phyloP scores from a whole-genome alignment of 1,284 basidiomycete genomes.

The Trametes hirsuta region DNA sequence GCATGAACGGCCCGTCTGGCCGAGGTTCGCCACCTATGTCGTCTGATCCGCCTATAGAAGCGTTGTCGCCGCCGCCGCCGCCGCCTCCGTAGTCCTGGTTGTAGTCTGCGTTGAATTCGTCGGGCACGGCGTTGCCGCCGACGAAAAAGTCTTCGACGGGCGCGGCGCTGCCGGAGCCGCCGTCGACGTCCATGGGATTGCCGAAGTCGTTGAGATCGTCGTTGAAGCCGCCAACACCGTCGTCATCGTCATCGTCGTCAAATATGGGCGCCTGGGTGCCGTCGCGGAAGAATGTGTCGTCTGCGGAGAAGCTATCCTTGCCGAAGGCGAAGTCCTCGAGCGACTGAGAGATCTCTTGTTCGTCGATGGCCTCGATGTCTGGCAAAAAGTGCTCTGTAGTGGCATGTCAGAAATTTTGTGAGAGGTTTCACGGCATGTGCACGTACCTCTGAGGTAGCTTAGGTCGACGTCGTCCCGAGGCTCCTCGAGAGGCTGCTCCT shows the following conservation, averaged over 20 bases:
- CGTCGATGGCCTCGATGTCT: constrained; percentile 61
- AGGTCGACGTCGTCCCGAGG: constrained; percentile 72
- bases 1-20: constrained; percentile 56
- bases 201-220: constrained; percentile 35
- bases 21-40: constrained; percentile 35
- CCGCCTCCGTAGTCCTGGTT: constrained; percentile 45
- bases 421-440: neutral
- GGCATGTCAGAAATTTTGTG: constrained; percentile 15
- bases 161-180: constrained; percentile 41
- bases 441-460: constrained; percentile 68
- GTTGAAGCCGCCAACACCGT: constrained; percentile 40
- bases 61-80: constrained; percentile 45
- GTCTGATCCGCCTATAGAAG: constrained; percentile 41
- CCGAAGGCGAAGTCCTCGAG: constrained; percentile 82
- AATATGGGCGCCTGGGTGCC: constrained; percentile 45
- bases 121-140: constrained; percentile 69
- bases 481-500: constrained; percentile 61
- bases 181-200: constrained; percentile 48
- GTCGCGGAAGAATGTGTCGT: constrained; percentile 63
- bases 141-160: constrained; percentile 79
- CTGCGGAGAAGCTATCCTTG: constrained; percentile 60
- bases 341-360: constrained; percentile 79
- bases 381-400: constrained; percentile 67
- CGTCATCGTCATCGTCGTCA: constrained; percentile 50
- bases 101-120: constrained; percentile 47